Percentiles rank a stretch among this genome's conserved stretches.
phyloP scores from a whole-genome alignment of 2,329 filamentous ascomycete species.

The Pochonia chlamydosporia region DNA sequence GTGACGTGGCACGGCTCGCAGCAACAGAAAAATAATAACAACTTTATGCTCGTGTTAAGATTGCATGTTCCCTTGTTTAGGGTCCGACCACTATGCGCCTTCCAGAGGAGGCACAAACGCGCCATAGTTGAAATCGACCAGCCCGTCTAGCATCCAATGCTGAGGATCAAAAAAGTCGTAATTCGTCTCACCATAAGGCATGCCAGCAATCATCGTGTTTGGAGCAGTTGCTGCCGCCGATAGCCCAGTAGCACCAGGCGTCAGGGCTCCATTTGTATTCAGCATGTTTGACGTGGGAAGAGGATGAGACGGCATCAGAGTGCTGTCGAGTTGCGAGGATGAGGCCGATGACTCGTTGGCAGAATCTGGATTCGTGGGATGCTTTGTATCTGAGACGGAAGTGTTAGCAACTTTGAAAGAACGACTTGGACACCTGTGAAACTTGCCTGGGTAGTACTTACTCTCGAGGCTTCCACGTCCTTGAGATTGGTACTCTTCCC shows the following conservation, averaged over 20 bases:
- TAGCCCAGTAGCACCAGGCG: constrained; percentile 40
- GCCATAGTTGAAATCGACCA: constrained; percentile 70
- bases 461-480: constrained; percentile 66
- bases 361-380: constrained; percentile 80
- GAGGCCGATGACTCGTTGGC: constrained; percentile 66
- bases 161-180: constrained; percentile 90
- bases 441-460: constrained; percentile 34
- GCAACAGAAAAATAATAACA: too few species aligned
- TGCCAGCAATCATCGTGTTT: constrained; percentile 41
- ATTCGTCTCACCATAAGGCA: constrained; percentile 55
- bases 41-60: background rate
- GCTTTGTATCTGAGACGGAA: constrained; percentile 59
- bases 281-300: constrained; percentile 40
- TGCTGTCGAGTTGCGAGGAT: constrained; percentile 58
- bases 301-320: constrained; percentile 40
- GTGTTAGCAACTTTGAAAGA: constrained; percentile 3
- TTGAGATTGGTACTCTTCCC: constrained; percentile 69
- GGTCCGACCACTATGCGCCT: constrained; percentile 32
- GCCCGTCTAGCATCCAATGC: constrained; percentile 87
- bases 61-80: too few species aligned
- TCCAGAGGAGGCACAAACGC: constrained; percentile 51
- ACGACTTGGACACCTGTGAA: background rate
- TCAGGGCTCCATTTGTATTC: constrained; percentile 45
- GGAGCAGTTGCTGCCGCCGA: constrained; percentile 31
- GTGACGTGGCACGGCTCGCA: background rate